Evolutionary conservation across 2,329 filamentous ascomycete species (phyloP), one percentile per base, ranked within the genome.

Genomic region (Taxawa tesnikishii): DNA sequence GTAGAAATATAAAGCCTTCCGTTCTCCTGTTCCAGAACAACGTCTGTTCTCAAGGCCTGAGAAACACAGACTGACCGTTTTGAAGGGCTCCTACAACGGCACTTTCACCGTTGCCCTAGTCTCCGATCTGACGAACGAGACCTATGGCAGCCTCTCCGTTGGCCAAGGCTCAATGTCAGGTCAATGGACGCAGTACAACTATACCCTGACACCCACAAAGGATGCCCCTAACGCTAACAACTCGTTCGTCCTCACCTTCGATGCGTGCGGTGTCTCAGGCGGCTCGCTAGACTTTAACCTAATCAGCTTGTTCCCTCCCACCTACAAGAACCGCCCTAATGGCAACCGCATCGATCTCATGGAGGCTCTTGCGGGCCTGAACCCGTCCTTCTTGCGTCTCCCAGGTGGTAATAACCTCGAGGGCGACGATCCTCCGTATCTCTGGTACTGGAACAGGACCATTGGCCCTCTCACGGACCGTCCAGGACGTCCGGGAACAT

Each of bases 351-450:
- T 62, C 6, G 71, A 77, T 31, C 52, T 78, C 31, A 67, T 65
- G 5, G 59, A 68, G 31, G 62, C 64, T 5, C 50, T 78, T 2
- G 65, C 62, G 3, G 62, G 56, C 6, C 46, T 75, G 1, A 65
- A 70, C 31, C 65, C 0, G 64, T 62, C n/a, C 1, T 68, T 79
- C 42, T 62, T 81, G 27, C 66, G 77, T 11, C 69, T 79, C 36
- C 75, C 76, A 0, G 77, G 77, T 5, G 75, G 70, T 57, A 63
- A 64, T 25, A 65, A 73, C 48, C 61, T 74, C 34, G 56, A 60
- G 32, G 67, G 53, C 6, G 34, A 38, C 60, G 29, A 51, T 68
- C 3, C 50, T 51, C 13, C 65, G 61, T 3, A 47, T 38, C 19
- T 56, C 47, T 48, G 59, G 64, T 44, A 71, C 63, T 21, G 62